Evolutionary conservation across 78 protist species (phyloP), one percentile per base, ranked within the genome.

Genomic region (Planoprotostelium fungivorum): DNA sequence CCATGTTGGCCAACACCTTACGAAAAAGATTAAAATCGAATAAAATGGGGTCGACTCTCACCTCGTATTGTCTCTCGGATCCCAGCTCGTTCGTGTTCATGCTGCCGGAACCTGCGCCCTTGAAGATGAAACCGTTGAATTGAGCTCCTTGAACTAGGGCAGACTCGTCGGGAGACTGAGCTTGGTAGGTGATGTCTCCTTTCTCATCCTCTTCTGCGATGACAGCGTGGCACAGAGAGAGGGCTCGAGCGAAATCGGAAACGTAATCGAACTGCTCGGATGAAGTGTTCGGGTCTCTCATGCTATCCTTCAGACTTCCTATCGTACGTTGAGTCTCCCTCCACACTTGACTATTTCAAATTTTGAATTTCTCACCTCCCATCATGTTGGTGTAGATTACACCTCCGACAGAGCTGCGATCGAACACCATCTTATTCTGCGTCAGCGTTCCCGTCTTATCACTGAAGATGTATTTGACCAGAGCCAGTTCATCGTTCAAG

Each of bases 391-490:
- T 73, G 29, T 94, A 96, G 37, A 73, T 25, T 1, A 5, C 10
- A 0, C 95, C 95, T 84, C 86, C 91, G 35, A 96, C 88, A n/a
- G 93, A n/a, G 63, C 96, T 94, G 88, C 92, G 88, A 89, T 87
- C 85, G 90, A 96, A 98, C 25, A 90, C 94, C 99, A 99, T 98
- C 73, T 63, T 86, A 89, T 99, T 99, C 28, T 87, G 86, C 0
- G 99, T 99, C 85, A 99, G 96, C 36, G 99, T 99, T 38, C 99
- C 99, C 0, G 99, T 99, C 91, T 99, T 99, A 88, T 99, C 99
- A n/a, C 96, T 87, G 93, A 98, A 96, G 63, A 97, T 73, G 86
- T 93, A 96, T 73, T 95, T 87, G 29, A 90, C 86, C 84, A 89
- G 92, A 86, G 91, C 95, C 16, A 98, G 91, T 88, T 98, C 98